These are phyloP conservation scores for Brettanomyces sp. DNA, from an alignment of 805 yeast species.

Conservation along the genomic window DNA sequence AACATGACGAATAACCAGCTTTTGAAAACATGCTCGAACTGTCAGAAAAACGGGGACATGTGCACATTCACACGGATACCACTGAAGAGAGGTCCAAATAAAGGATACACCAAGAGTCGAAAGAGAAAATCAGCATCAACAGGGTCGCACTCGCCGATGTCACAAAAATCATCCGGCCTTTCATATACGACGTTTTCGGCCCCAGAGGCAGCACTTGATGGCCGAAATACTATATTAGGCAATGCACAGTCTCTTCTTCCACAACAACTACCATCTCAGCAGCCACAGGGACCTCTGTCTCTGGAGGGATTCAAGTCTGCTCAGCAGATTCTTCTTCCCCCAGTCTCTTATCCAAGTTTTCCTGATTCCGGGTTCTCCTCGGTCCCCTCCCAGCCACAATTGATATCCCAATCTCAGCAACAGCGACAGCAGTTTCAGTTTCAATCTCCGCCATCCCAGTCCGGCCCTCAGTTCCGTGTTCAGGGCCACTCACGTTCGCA, in stretches of 20 bases:
- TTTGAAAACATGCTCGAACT: conserved; percentile 50
- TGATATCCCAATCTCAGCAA: neutral
- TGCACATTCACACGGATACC: conserved; percentile 69
- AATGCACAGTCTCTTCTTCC: neutral
- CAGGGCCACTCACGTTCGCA: neutral
- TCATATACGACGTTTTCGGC: neutral
- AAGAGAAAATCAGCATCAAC: neutral
- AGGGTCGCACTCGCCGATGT: neutral
- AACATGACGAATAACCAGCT: conserved; percentile 35
- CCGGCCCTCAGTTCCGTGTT: neutral
- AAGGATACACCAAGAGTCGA: conserved; percentile 38
- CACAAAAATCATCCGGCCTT: neutral
- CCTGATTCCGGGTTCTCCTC: too few species aligned
- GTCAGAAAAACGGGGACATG: conserved; percentile 47
- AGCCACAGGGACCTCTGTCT: neutral
- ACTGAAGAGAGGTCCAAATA: conserved; percentile 70
- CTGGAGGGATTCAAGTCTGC: neutral
- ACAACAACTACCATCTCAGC: conserved; percentile 1
- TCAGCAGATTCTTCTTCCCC: conserved; percentile 17
- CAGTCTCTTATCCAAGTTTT: too few species aligned
- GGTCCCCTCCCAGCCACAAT: neutral
- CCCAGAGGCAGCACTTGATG: too few species aligned
- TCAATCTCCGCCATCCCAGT: neutral
- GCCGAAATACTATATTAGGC: neutral
- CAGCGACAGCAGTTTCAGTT: neutral